Conservation (phyloP, 257 asterid genomes). For the Paulownia fortunei region DNA sequence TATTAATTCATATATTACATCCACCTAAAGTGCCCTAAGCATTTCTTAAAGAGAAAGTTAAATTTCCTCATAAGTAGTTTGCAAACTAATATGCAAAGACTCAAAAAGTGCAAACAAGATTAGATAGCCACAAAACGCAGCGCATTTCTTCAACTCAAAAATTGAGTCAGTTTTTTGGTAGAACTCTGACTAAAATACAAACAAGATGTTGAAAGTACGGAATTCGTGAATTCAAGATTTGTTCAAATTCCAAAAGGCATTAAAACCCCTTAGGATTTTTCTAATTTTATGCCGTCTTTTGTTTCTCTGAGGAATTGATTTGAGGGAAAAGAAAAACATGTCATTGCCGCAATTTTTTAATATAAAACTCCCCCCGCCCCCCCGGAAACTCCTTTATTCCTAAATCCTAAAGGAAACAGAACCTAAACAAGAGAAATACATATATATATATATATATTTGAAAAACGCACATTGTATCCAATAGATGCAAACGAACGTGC, state of each 20-base stretch:
- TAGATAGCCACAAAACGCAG: not conserved
- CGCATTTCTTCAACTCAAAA: not conserved
- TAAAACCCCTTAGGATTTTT: not conserved
- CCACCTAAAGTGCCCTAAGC: not conserved
- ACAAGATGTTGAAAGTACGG: not conserved
- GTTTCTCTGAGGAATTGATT: not conserved
- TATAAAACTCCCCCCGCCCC: too few species aligned
- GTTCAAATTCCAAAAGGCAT: not conserved
- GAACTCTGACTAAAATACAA: not conserved
- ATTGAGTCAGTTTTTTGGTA: not conserved
- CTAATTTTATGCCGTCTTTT: not conserved
- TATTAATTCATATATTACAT: not conserved
- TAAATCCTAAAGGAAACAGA: too few species aligned
- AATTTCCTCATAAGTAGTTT: not conserved
- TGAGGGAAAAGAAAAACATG: not conserved
- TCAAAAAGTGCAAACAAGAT: not conserved
- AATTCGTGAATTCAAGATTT: not conserved
- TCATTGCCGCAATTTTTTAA: too few species aligned
- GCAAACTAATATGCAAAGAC: not conserved
- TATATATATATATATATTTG: too few species aligned
- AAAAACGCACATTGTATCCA: not conserved
- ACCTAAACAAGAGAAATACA: too few species aligned
- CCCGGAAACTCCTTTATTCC: too few species aligned
- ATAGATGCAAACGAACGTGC: not conserved
- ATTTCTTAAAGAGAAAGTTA: not conserved